Evolutionary conservation across 768 basidiomycete species (phyloP), one percentile per base, ranked within the genome.

Genomic region (Podaxis sp.): DNA sequence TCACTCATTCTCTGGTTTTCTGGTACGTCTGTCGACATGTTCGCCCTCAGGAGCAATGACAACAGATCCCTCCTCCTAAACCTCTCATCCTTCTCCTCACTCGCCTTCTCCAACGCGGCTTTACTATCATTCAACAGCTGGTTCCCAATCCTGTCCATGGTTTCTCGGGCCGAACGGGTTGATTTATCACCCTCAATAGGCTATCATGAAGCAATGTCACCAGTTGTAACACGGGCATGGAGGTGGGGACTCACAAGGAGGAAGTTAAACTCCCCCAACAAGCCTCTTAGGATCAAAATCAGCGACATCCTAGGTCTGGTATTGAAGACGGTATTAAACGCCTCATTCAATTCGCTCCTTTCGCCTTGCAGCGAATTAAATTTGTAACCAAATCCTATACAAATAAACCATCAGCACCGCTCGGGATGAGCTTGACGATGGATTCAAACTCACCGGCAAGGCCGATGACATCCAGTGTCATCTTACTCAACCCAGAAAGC

Each of bases 381-480:
- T n/a, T 70, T 68, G 57, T 78, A 77, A 57, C 70, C 74, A 66
- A 75, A 77, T 2, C 74, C 75, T 75, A 25, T 6, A 4, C 54
- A 27, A 11, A 24, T 49, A 24, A 50, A 7, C 43, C 43, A 17
- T 17, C 19, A 19, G 19, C 13, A 46, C 43, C 15, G 15, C 1
- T n/a, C 22, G 22, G 33, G 8, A 0, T 33, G 29, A 17, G 24
- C 29, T 11, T 22, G 2, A 11, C 13, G 9, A 33, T 12, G 13
- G 36, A 37, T 36, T 54, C 1, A 22, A 17, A 25, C 46, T 27
- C 33, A 51, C 57, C 57, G 1, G 57, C 87, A 46, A 89, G 77
- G 5, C 90, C 91, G 54, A 94, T 91, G 61, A 90, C 82, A 66
- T 93, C 92, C 6, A 93, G 77, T 2, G 90, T 91, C 43, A 82